Evolutionary conservation across 192 early-diverging fungal genomes (phyloP).

Genomic region (Paraglomus occultum): DNA sequence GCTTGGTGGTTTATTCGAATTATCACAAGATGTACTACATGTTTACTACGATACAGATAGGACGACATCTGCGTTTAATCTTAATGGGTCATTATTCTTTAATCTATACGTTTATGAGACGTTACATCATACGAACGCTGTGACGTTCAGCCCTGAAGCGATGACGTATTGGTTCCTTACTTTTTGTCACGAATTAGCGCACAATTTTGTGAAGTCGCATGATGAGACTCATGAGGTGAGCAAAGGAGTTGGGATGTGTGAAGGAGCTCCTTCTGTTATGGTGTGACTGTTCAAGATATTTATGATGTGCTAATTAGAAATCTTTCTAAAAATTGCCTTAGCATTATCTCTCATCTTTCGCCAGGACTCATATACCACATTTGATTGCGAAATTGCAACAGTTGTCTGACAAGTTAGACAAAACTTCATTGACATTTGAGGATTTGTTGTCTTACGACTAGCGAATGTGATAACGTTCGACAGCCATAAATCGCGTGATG

Average conservation of each 20-base stretch:
- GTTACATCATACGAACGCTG: constrained; percentile 50
- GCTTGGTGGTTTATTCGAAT: constrained; percentile 61
- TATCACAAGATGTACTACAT: constrained; percentile 57
- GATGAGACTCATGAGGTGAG: constrained; percentile 68
- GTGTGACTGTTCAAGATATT: neutral
- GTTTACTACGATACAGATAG: constrained; percentile 75
- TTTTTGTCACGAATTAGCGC: constrained; percentile 80
- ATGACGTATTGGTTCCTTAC: constrained; percentile 84
- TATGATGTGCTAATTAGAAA: neutral
- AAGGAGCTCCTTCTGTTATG: neutral
- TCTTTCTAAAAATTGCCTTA: constrained; percentile 19
- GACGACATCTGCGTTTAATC: constrained; percentile 78
- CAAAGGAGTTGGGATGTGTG: neutral
- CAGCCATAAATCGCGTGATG: too few species aligned
- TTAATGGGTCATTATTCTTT: constrained; percentile 74
- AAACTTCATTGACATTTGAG: too few species aligned
- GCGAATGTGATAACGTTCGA: too few species aligned
- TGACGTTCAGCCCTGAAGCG: constrained; percentile 32
- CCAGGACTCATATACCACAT: constrained; percentile 56
- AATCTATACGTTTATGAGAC: constrained; percentile 76
- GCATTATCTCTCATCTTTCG: constrained; percentile 80
- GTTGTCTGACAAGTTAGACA: too few species aligned
- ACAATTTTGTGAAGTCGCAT: constrained; percentile 70
- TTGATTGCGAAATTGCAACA: constrained; percentile 20
- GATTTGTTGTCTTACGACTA: too few species aligned